A percentile compares a stretch with the other conserved stretches of the same genome.
phyloP scores from a whole-genome alignment of 129 eudicot species.

The Lactuca saligna region DNA sequence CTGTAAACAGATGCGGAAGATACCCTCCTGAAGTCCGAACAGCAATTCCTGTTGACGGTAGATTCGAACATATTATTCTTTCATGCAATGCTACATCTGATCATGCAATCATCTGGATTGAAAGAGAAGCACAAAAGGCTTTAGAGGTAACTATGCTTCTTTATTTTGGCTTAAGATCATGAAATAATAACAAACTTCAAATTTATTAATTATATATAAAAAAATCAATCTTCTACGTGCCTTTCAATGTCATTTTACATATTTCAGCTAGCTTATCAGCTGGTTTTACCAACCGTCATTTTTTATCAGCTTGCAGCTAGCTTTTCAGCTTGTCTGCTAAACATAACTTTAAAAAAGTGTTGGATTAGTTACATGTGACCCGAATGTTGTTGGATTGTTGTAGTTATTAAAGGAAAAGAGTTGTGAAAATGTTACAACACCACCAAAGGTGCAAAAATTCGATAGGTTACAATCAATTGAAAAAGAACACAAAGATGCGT shows the following conservation, averaged over 20 bases:
- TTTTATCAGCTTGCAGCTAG: too few species aligned
- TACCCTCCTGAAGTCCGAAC: constrained; percentile 86
- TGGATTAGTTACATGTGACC: background rate
- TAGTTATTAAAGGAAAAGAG: constrained; percentile 49
- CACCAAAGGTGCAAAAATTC: constrained; percentile 58
- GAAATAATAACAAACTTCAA: too few species aligned
- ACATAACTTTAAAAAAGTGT: too few species aligned
- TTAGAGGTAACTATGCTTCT: constrained; percentile 34
- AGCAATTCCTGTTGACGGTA: constrained; percentile 90
- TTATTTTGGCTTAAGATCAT: background rate
- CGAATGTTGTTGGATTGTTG: constrained; percentile 14
- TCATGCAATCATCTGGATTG: constrained; percentile 52
- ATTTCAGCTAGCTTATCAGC: too few species aligned
- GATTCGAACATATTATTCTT: constrained; percentile 76
- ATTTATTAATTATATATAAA: too few species aligned
- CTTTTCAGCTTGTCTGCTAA: too few species aligned
- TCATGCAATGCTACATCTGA: constrained; percentile 57
- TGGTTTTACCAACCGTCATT: too few species aligned
- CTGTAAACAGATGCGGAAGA: constrained; percentile 65
- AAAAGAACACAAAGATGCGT: constrained; percentile 78
- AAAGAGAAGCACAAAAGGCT: constrained; percentile 57
- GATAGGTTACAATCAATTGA: constrained; percentile 52
- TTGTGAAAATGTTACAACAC: constrained; percentile 45
- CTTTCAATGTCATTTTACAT: too few species aligned
- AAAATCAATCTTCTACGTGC: too few species aligned